A percentile compares a stretch with the other conserved stretches of the same genome.
Conservation (phyloP, 2,329 filamentous ascomycete genomes). For the Pseudopithomyces chartarum region DNA sequence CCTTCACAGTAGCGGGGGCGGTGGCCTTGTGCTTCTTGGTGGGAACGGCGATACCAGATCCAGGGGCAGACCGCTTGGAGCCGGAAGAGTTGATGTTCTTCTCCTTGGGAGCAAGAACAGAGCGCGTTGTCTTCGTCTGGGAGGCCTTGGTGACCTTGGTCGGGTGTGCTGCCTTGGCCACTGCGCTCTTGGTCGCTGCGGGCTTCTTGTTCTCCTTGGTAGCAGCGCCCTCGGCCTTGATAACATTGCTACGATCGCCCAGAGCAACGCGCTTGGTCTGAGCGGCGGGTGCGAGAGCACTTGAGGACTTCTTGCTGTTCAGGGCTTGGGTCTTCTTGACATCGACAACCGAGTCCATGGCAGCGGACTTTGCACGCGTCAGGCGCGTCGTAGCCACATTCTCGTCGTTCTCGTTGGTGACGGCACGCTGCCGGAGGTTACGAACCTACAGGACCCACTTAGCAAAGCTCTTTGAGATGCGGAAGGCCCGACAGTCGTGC, state of each 20-base stretch:
- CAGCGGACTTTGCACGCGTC: constrained; percentile 90
- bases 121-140: constrained; percentile 64
- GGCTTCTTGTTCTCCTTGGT: constrained; percentile 74
- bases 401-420: constrained; percentile 94
- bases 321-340: constrained; percentile 56
- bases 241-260: constrained; percentile 94
- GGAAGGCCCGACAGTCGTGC: constrained; percentile 14
- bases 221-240: constrained; percentile 66
- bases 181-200: constrained; percentile 60
- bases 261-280: constrained; percentile 77
- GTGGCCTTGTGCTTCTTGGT: constrained; percentile 72
- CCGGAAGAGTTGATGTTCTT: constrained; percentile 67
- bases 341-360: constrained; percentile 64
- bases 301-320: constrained; percentile 50
- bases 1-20: constrained; percentile 55
- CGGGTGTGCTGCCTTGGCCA: constrained; percentile 77
- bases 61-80: constrained; percentile 73
- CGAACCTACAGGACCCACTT: constrained; percentile 62
- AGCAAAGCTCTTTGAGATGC: constrained; percentile 37
- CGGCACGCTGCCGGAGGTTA: constrained; percentile 72
- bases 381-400: constrained; percentile 79
- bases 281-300: constrained; percentile 43
- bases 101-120: constrained; percentile 69
- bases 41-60: constrained; percentile 66
- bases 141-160: constrained; percentile 80